Base-by-base conservation (phyloP, 352 stramenopile species). In the Pythium aquatile region DNA sequence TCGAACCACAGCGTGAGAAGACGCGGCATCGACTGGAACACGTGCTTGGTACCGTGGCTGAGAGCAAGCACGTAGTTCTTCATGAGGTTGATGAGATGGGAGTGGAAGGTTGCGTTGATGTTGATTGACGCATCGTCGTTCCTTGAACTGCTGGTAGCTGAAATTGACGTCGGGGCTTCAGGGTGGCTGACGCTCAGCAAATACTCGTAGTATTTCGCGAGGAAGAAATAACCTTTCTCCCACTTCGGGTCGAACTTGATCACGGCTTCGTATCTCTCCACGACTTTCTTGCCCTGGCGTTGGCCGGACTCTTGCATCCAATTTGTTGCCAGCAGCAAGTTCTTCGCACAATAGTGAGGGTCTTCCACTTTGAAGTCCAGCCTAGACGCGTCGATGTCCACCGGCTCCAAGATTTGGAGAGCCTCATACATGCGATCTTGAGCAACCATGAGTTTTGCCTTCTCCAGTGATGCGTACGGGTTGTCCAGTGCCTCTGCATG, bases 1-100 rank as follows among this genome's bases (percentile, higher is more conserved):
- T 99, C 96, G 69, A 99, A 99, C 94, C 94, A 99, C 37, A 99
- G 73, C 11, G 97, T 98, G 11, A 99, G 77, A 46, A 99, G 73
- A n/a, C 97, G 88, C 28, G 97, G 96, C 55, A 99, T 85, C 1
- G 96, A 97, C 75, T 99, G 95, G 74, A 98, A 99, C 29, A 99
- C 83, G 74, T 98, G 97, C 61, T 99, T 99, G n/a, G 93, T 88
- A 24, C 81, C 84, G 62, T 91, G 75, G 46, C 75, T 74, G 3
- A 98, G 73, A 13, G 87, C 78, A 5, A 88, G 74, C 58, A 97
- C 88, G 74, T 99, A 99, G 65, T 98, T 97, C 37, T 94, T 77
- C 72, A 99, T 96, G 65, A 98, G 82, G 40, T 88, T 82, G 46
- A 98, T 83, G 55, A 98, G 74, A 17, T 91, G 75, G 5, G 63